Conservation (phyloP, 2,329 filamentous ascomycete species). For the Beauveria varroae region DNA sequence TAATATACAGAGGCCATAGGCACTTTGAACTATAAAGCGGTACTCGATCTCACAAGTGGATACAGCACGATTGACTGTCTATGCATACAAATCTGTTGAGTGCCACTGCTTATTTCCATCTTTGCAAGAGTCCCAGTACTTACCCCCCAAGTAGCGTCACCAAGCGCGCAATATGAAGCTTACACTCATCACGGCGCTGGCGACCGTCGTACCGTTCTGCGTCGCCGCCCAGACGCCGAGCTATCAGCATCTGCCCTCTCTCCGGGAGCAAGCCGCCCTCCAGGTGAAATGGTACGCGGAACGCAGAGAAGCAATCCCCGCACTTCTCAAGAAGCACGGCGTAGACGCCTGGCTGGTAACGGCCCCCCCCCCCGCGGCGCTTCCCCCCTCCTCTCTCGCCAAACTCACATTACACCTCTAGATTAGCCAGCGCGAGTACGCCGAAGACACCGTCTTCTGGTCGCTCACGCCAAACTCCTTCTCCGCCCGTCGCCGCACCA, state of each 20-base stretch:
- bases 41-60: no score
- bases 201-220: not conserved
- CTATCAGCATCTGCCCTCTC: slow-evolving; percentile 12
- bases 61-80: no score
- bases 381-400: not conserved
- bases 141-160: no score
- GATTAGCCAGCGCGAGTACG: slow-evolving; percentile 45
- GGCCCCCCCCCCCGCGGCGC: not conserved
- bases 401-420: slow-evolving; percentile 14
- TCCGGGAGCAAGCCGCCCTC: slow-evolving; percentile 29
- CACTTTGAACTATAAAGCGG: no score
- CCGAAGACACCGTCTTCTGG: slow-evolving; percentile 45
- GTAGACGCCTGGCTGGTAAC: slow-evolving; percentile 41
- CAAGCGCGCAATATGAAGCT: slow-evolving; percentile 2
- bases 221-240: slow-evolving; percentile 1
- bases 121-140: no score
- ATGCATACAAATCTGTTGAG: no score
- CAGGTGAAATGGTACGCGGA: slow-evolving; percentile 37
- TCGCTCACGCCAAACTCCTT: slow-evolving; percentile 38
- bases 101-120: no score
- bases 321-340: slow-evolving; percentile 34
- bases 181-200: not conserved
- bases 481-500: slow-evolving; percentile 40
- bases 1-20: no score
- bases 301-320: slow-evolving; percentile 33